Percentiles rank a stretch among this genome's conserved stretches.
These are phyloP conservation scores for Talaromyces thailandensis DNA, from an alignment of 495 filamentous ascomycete genomes.

Conservation along the genomic window DNA sequence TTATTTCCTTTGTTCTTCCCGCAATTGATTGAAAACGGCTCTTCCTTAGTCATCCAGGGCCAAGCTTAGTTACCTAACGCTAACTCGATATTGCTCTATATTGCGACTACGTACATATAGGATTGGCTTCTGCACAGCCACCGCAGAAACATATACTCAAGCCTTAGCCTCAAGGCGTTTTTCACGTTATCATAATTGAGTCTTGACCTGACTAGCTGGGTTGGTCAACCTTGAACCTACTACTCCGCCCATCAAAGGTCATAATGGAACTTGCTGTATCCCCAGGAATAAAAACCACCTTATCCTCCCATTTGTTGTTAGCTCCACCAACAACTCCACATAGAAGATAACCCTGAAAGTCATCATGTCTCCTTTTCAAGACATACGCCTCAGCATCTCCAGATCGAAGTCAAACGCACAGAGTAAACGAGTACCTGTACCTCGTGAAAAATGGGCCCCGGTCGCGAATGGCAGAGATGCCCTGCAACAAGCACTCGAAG, in stretches of 20 bases:
- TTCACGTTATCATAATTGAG: too few relatives aligned
- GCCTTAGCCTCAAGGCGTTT: too few relatives aligned
- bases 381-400: not conserved
- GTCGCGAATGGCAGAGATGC: conserved; percentile 1
- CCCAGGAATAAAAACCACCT: not conserved
- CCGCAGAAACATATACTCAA: too few relatives aligned
- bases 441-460: not conserved
- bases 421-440: not conserved
- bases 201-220: too few relatives aligned
- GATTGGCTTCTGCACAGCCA: too few relatives aligned
- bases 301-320: not conserved
- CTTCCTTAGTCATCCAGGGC: too few relatives aligned
- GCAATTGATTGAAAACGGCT: too few relatives aligned
- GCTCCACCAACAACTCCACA: not conserved
- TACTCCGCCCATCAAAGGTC: not conserved
- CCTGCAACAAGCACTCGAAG: conserved; percentile 15
- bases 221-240: too few relatives aligned
- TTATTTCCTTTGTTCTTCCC: too few relatives aligned
- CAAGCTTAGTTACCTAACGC: too few relatives aligned
- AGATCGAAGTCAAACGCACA: not conserved
- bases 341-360: not conserved
- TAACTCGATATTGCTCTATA: too few relatives aligned
- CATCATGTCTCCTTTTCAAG: not conserved
- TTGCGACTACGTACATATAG: too few relatives aligned
- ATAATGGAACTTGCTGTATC: not conserved